Conservation (phyloP, 2,329 filamentous ascomycete species). For the Xylaria sp. region DNA sequence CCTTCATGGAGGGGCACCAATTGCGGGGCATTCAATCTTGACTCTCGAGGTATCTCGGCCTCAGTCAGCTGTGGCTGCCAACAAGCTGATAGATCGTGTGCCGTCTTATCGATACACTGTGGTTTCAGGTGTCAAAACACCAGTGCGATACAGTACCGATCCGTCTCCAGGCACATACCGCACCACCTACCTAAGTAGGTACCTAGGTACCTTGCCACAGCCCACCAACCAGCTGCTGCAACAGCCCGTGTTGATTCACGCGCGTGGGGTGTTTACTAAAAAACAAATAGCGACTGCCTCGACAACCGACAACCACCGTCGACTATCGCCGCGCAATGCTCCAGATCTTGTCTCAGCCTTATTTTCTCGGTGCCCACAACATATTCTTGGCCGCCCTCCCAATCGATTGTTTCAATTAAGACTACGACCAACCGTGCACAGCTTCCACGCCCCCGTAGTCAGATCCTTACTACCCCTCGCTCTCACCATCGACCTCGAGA, state of each 20-base stretch:
- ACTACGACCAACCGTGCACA: conserved; percentile 2
- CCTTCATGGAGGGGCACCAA: conserved; percentile 20
- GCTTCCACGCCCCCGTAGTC: conserved; percentile 1
- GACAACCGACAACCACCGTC: conserved; percentile 18
- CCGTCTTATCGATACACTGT: background rate
- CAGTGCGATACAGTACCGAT: background rate
- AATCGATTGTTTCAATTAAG: conserved; percentile 10
- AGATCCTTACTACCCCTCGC: conserved; percentile 13
- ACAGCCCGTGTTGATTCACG: conserved; percentile 17
- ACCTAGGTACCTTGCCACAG: background rate
- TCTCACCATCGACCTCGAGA: conserved; percentile 4
- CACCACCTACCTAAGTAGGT: no score
- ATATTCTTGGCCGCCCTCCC: conserved; percentile 4
- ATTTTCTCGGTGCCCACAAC: background rate
- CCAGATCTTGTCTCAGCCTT: conserved; percentile 16
- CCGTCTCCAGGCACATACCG: no score
- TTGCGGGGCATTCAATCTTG: background rate
- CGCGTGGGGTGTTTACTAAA: conserved; percentile 30
- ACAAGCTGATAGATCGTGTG: background rate
- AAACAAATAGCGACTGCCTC: conserved; percentile 23
- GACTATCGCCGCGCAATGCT: background rate
- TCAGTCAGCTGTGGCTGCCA: background rate
- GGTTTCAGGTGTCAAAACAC: background rate
- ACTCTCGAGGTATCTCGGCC: background rate
- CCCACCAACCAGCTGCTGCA: background rate